phyloP scores from a whole-genome alignment of 1,139 yeast genomes.

The Pichia sp. region DNA sequence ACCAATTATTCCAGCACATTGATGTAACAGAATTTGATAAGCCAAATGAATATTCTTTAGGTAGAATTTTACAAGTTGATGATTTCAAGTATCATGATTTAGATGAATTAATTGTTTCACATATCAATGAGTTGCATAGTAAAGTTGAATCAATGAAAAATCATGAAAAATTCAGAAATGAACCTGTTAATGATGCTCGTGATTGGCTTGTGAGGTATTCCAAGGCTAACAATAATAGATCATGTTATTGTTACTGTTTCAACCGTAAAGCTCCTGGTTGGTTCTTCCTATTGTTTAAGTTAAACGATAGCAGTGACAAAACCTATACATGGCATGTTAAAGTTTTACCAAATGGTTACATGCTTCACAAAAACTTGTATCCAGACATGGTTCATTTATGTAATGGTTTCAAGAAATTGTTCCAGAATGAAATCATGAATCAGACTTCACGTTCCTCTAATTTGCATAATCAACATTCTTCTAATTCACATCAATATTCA shows the following conservation, averaged over 20 bases:
- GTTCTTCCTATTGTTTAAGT: conserved; percentile 78
- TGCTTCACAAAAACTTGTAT: conserved; percentile 69
- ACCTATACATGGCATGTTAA: conserved; percentile 85
- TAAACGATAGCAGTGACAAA: conserved; percentile 60
- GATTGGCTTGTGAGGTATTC: conserved; percentile 88
- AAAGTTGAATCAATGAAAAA: conserved; percentile 79
- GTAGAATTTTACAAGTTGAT: conserved; percentile 63
- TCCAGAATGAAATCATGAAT: conserved; percentile 25
- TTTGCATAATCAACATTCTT: not conserved
- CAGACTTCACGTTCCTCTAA: not conserved
- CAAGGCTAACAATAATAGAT: conserved; percentile 82
- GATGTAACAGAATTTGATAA: conserved; percentile 73
- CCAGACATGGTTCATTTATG: conserved; percentile 83
- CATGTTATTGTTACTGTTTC: conserved; percentile 86
- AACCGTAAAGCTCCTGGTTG: conserved; percentile 92
- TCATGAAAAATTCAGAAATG: conserved; percentile 84
- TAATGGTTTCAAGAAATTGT: conserved; percentile 75
- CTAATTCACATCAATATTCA: not conserved
- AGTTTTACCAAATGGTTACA: conserved; percentile 81
- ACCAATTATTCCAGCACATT: conserved; percentile 83
- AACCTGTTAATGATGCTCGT: conserved; percentile 71
- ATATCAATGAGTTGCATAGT: conserved; percentile 77
- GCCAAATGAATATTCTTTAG: conserved; percentile 55
- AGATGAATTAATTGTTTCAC: conserved; percentile 88
- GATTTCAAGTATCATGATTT: conserved; percentile 66